Evolutionary conservation across 371 early-diverging fungal genomes (phyloP).

Genomic region (Haplosporangium sp.): DNA sequence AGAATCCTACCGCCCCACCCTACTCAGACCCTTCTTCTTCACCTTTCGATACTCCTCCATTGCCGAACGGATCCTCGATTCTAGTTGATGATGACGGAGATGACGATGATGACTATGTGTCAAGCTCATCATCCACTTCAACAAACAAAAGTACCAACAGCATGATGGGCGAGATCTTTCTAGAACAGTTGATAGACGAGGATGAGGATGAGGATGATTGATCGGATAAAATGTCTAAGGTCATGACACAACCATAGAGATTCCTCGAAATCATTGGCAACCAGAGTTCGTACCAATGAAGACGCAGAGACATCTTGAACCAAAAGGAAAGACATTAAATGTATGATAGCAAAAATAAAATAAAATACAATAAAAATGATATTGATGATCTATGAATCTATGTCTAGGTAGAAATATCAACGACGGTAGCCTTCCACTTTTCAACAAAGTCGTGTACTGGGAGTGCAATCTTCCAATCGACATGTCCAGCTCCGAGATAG

Average conservation of each 20-base stretch:
- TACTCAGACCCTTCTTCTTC: not conserved
- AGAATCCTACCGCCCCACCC: not conserved
- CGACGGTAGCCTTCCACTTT: conserved; percentile 42
- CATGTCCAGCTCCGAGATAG: conserved; percentile 90
- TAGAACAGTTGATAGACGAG: not conserved
- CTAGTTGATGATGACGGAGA: conserved; percentile 22
- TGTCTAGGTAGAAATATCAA: conserved; percentile 28
- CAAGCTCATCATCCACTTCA: not conserved
- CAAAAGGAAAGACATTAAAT: not conserved
- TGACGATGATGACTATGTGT: conserved; percentile 3
- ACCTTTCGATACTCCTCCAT: conserved; percentile 20
- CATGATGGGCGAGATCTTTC: not conserved
- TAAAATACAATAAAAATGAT: not conserved
- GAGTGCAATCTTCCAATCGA: conserved; percentile 88
- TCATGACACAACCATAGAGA: not conserved
- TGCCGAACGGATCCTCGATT: conserved; percentile 33
- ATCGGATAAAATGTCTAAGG: not conserved
- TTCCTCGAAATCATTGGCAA: not conserved
- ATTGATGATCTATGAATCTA: not conserved
- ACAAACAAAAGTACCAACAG: not conserved
- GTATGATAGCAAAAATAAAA: not conserved
- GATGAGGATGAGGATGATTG: no score
- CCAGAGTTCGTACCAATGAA: not conserved
- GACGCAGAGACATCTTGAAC: not conserved
- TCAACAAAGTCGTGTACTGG: conserved; percentile 75